Evolutionary conservation across 257 asterid genomes (phyloP).

Genomic region (Handroanthus guayacan): DNA sequence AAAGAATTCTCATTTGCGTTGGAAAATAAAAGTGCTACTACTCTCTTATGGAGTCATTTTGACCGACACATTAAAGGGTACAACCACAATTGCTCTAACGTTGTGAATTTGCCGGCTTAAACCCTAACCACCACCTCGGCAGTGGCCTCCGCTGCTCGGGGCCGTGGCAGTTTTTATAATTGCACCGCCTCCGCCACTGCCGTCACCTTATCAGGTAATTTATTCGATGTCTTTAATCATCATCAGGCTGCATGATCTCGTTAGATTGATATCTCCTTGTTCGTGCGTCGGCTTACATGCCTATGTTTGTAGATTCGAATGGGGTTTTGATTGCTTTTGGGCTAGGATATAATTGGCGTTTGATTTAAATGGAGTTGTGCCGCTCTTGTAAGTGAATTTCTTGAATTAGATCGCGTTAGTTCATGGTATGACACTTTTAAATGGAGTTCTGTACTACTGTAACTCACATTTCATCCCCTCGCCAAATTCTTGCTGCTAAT

Average conservation of each 20-base stretch:
- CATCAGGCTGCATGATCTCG: constrained; percentile 15
- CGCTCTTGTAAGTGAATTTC: background rate
- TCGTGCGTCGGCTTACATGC: background rate
- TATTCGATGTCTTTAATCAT: background rate
- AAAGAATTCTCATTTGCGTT: too few relatives aligned
- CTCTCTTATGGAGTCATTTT: too few relatives aligned
- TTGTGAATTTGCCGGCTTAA: background rate
- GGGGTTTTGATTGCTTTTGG: constrained; percentile 27
- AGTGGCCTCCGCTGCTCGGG: background rate
- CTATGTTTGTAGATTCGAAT: background rate
- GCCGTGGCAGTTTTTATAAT: background rate
- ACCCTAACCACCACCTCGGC: constrained; percentile 12
- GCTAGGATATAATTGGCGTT: background rate
- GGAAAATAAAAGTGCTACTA: too few relatives aligned
- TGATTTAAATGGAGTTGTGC: background rate
- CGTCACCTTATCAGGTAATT: constrained; percentile 32
- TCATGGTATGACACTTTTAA: background rate
- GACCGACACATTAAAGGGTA: background rate
- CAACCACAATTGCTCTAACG: background rate
- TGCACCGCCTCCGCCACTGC: constrained; percentile 3
- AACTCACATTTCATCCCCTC: background rate
- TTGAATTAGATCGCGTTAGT: background rate
- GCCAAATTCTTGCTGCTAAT: background rate
- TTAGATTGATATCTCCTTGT: background rate
- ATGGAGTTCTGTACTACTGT: constrained; percentile 4